phyloP scores from a whole-genome alignment of 345 rosid species.

The Acer campestre region DNA sequence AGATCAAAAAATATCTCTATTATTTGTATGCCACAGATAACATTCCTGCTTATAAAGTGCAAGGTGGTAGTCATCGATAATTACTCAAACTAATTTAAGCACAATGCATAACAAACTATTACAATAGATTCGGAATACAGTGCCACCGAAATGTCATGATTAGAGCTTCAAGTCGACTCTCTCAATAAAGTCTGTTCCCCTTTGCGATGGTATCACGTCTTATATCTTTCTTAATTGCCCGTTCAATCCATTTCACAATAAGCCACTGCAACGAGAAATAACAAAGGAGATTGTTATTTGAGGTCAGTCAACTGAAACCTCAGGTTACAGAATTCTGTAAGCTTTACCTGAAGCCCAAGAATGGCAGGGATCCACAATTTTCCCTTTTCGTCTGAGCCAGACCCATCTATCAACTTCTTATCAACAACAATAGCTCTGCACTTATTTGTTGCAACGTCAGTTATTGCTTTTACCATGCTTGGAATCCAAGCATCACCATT shows the following conservation, averaged over 20 bases:
- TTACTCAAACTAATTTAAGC: slow-evolving; percentile 2
- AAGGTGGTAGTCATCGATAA: background rate
- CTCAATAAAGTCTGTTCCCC: slow-evolving; percentile 50
- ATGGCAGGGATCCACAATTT: slow-evolving; percentile 64
- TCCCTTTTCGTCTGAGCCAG: slow-evolving; percentile 66
- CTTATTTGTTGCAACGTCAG: slow-evolving; percentile 61
- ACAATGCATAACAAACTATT: slow-evolving; percentile 2
- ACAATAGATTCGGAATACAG: background rate
- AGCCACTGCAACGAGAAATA: slow-evolving; percentile 51
- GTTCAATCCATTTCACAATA: slow-evolving; percentile 61
- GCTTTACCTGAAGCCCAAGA: slow-evolving; percentile 62
- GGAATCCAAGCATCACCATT: slow-evolving; percentile 78
- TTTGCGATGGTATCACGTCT: slow-evolving; percentile 10
- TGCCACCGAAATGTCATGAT: background rate
- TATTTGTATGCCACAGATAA: background rate
- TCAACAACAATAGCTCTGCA: slow-evolving; percentile 56
- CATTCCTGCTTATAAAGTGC: slow-evolving; percentile 8
- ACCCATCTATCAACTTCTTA: slow-evolving; percentile 75
- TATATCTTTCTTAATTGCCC: slow-evolving; percentile 56
- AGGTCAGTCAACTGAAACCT: slow-evolving; percentile 14
- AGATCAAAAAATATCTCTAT: background rate
- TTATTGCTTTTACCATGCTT: slow-evolving; percentile 58
- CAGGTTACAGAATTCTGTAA: background rate
- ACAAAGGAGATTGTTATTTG: background rate
- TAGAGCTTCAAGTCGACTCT: slow-evolving; percentile 11